Evolutionary conservation across 73 alveolate species (phyloP), one percentile per base, ranked within the genome.

Genomic region (Tetrahymena elliotti): DNA sequence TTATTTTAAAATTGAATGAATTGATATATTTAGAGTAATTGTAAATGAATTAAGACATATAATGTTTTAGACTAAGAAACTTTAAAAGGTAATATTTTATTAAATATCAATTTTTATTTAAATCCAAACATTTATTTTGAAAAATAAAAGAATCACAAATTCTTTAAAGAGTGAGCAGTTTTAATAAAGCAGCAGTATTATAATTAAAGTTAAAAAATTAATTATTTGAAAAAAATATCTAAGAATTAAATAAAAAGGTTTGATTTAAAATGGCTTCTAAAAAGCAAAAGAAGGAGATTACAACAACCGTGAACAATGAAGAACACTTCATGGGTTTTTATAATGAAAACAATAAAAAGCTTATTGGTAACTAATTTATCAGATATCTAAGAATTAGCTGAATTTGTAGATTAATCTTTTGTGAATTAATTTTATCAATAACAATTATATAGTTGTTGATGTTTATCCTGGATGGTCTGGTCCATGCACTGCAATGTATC

Each of bases 381-480:
- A 47, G 82, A 47, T 47, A 5, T 47, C 27, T 18, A 47, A 47
- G 2, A 47, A 18, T 18, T 47, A 10, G 82, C 1, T 12, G 13
- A 47, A 4, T 47, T 18, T 47, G 3, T 47, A 47, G 82, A 47
- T 47, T 2, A 27, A 47, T 13, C 82, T 47, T 8, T 47, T 47
- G 13, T 47, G 82, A 8, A 47, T 68, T 68, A 18, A 68, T n/a
- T 27, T 27, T 68, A 36, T 6, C 0, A 31, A 68, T 22, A 27
- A 68, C 1, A 68, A 18, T 18, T 11, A 68, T 36, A 68, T 94
- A 31, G 37, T 94, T 33, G 52, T 94, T 18, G 96, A 94, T 53
- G 96, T 94, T 33, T 94, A 94, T 36, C 96, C 96, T 33, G 96
- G 93, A 38, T 94, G 96, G 96, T 94, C 95, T 33, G 96, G 96